Conservation (phyloP, 2,329 filamentous ascomycete genomes). For the Scedosporium minutisporum region DNA sequence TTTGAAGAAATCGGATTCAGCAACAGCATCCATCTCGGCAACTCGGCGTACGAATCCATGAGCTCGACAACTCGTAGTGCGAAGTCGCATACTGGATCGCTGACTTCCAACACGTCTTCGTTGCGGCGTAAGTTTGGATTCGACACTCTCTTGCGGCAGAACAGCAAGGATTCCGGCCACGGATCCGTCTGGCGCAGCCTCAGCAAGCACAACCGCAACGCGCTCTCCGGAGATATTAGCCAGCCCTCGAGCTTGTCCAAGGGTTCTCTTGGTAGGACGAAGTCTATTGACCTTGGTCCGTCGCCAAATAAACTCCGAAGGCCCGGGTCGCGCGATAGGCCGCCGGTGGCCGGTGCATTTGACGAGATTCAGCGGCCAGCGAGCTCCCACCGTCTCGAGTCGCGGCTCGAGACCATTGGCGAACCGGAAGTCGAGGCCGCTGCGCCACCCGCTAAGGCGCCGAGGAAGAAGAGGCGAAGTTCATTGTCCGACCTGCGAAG, state of each 20-base stretch:
- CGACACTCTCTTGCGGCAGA: conserved; percentile 64
- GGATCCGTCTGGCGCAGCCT: conserved; percentile 78
- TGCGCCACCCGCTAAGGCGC: conserved; percentile 23
- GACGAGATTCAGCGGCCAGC: conserved; percentile 46
- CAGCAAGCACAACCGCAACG: conserved; percentile 65
- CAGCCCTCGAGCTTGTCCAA: conserved; percentile 58
- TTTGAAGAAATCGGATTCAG: conserved; percentile 53
- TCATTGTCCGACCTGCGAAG: conserved; percentile 78
- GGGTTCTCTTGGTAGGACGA: conserved; percentile 57
- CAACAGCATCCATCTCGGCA: conserved; percentile 29
- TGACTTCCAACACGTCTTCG: conserved; percentile 80
- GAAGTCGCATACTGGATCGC: conserved; percentile 59
- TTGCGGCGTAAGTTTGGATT: conserved; percentile 77
- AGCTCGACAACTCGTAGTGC: conserved; percentile 44
- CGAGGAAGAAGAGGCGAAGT: conserved; percentile 75
- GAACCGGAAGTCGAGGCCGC: conserved; percentile 39
- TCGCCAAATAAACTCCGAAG: conserved; percentile 26
- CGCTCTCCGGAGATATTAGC: conserved; percentile 34
- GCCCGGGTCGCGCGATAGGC: conserved; percentile 49
- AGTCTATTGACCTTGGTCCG: conserved; percentile 64
- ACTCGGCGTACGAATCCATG: conserved; percentile 44
- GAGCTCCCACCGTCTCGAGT: conserved; percentile 48
- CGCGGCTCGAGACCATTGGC: conserved; percentile 48
- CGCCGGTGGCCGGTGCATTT: conserved; percentile 52
- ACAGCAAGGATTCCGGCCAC: conserved; percentile 65